phyloP scores from a whole-genome alignment of 495 filamentous ascomycete genomes.

The Neurospora sp. region DNA sequence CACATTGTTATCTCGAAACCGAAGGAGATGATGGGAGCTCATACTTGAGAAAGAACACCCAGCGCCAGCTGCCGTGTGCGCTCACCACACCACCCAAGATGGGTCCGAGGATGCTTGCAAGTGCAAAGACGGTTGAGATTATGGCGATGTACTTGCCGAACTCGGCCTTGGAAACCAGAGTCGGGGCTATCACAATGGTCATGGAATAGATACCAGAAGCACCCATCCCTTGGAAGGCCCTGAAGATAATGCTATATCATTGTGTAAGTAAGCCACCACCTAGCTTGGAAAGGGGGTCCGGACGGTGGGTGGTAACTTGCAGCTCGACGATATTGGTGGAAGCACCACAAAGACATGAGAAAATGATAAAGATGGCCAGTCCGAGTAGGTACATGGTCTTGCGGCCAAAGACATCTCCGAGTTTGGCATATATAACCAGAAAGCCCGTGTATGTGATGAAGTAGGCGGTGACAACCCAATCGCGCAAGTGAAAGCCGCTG shows the following conservation, averaged over 20 bases:
- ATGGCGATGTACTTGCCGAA: slow-evolving; percentile 36
- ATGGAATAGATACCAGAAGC: slow-evolving; percentile 44
- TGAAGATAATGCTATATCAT: slow-evolving; percentile 36
- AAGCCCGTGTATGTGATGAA: slow-evolving; percentile 48
- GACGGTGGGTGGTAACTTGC: slow-evolving; percentile 20
- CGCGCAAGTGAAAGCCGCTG: slow-evolving; percentile 34
- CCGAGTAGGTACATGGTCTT: slow-evolving; percentile 33
- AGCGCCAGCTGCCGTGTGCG: slow-evolving; percentile 24
- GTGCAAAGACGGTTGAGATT: slow-evolving; percentile 35
- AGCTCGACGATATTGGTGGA: slow-evolving; percentile 35
- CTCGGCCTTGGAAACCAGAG: slow-evolving; percentile 36
- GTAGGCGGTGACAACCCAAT: slow-evolving; percentile 50
- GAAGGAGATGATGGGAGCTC: background rate
- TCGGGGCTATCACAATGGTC: slow-evolving; percentile 34
- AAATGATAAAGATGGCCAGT: slow-evolving; percentile 38
- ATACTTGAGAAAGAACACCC: slow-evolving; percentile 33
- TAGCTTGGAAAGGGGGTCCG: background rate
- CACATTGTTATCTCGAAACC: background rate
- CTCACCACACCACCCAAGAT: slow-evolving; percentile 36
- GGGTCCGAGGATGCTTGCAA: slow-evolving; percentile 33
- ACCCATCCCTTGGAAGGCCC: slow-evolving; percentile 46
- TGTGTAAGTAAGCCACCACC: background rate
- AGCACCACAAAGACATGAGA: slow-evolving; percentile 43
- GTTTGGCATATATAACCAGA: slow-evolving; percentile 41
- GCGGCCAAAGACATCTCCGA: slow-evolving; percentile 44